Evolutionary conservation across 129 eudicot genomes (phyloP).

Genomic region (Rutidosis leptorrhynchoides): DNA sequence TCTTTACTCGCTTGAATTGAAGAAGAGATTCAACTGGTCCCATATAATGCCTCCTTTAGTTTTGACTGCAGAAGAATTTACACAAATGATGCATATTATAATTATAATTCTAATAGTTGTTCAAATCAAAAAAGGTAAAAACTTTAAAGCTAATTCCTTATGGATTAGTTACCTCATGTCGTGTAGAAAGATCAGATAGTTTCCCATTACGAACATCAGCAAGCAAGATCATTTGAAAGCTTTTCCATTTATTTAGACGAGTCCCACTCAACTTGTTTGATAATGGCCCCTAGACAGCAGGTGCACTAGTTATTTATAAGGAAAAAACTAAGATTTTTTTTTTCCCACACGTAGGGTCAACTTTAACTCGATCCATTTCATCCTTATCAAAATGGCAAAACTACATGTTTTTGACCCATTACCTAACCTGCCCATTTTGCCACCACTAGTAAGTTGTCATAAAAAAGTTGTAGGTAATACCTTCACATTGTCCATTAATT

Average conservation of each 20-base stretch:
- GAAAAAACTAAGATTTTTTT: too few relatives aligned
- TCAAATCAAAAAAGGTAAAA: neutral
- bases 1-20: constrained; percentile 38
- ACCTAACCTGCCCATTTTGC: neutral
- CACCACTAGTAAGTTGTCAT: neutral
- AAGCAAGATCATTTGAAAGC: constrained; percentile 64
- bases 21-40: constrained; percentile 36
- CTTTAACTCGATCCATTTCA: neutral
- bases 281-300: constrained; percentile 56
- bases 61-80: constrained; percentile 23
- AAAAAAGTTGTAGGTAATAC: constrained; percentile 27
- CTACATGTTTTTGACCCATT: neutral
- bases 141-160: neutral
- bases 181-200: constrained; percentile 54
- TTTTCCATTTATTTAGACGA: constrained; percentile 58
- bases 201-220: constrained; percentile 52
- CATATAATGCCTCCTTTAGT: constrained; percentile 32
- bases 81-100: neutral
- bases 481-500: constrained; percentile 61
- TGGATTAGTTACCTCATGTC: constrained; percentile 52
- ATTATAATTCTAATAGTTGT: neutral
- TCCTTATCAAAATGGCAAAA: neutral
- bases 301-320: too few relatives aligned
- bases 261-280: constrained; percentile 73
- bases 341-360: neutral